Conservation (phyloP, 805 yeast species). For the Saccharomyces kudriavzevii region DNA sequence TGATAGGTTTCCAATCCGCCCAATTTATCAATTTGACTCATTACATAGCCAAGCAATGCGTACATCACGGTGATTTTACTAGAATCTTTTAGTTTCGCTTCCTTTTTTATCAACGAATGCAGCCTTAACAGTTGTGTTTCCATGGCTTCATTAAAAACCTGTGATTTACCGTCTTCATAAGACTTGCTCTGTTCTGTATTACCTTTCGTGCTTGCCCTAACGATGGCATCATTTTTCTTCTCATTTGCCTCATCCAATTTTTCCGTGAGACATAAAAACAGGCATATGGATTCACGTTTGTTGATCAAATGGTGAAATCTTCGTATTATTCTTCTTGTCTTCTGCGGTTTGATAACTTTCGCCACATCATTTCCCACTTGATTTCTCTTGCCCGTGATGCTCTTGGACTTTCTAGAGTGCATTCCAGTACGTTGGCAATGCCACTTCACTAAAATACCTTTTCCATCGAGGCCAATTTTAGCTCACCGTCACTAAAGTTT, state of each 20-base stretch:
- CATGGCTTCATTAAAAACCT: conserved; percentile 2
- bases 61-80: conserved; percentile 10
- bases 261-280: conserved; percentile 21
- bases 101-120: conserved; percentile 10
- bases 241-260: conserved; percentile 9
- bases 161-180: conserved; percentile 5
- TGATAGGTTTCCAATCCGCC: conserved; percentile 83
- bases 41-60: conserved; percentile 43
- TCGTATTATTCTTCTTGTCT: conserved; percentile 69
- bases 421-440: conserved; percentile 1
- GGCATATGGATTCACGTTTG: conserved; percentile 38
- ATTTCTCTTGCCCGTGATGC: conserved; percentile 30
- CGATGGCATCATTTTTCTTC: conserved; percentile 20
- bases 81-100: conserved; percentile 10
- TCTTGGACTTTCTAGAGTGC: conserved; percentile 25
- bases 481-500: background rate
- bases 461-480: background rate
- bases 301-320: conserved; percentile 67
- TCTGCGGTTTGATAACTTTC: conserved; percentile 50
- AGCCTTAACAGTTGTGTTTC: conserved; percentile 8
- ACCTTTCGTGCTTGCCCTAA: conserved; percentile 7
- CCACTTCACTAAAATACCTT: background rate
- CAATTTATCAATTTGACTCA: conserved; percentile 48
- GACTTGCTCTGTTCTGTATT: conserved; percentile 1
- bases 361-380: conserved; percentile 33